Evolutionary conservation across 352 stramenopile genomes (phyloP), one percentile per base, ranked within the genome.

Genomic region (Globisporangium echinulatum): DNA sequence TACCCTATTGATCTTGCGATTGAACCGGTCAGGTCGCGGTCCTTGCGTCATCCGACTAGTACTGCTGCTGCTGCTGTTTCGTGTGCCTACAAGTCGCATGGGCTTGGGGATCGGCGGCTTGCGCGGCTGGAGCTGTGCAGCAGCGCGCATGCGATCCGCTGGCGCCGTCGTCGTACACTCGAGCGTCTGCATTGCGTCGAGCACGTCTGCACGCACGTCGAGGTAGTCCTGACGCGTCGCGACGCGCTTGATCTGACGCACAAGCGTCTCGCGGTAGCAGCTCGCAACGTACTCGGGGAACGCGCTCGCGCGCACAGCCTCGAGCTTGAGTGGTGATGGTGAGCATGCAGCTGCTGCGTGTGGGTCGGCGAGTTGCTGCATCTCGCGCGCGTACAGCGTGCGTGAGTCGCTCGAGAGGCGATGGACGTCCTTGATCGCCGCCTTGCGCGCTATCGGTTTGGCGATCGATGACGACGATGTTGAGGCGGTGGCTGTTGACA

Each of bases 1-100:
- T 70, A 88, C 75, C 36, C 82, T 81, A 57, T 92, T 91, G 56
- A 92, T 90, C 61, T 83, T 82, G n/a, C 82, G 74, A 42, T 87
- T 90, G 58, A 94, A 87, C 39, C 81, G 75, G 36, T 87, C 82
- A 0, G 79, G 79, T 15, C 71, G 75, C 39, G 70, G 25, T 25
- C 25, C 25, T 2, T 25, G 25, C 25, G 25, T 25, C 25, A 25
- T 25, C 25, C 25, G 25, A 25, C 25, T 25, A 25, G 25, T 25
- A 25, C 25, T 25, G 25, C 25, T 25, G 71, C 40, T 86, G 71
- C n/a, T 66, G 78, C 3, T 59, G 74, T 61, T 77, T 60, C 33
- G 43, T 25, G 47, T 47, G 79, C 13, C 74, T 52, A 8, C 67
- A 57, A 25, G 25, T 15, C 74, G 75, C 43, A 63, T 63, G 1